A percentile compares a stretch with the other conserved stretches of the same genome.
phyloP scores from a whole-genome alignment of 1,284 basidiomycete genomes.

The Papiliotrema nemorosa region DNA sequence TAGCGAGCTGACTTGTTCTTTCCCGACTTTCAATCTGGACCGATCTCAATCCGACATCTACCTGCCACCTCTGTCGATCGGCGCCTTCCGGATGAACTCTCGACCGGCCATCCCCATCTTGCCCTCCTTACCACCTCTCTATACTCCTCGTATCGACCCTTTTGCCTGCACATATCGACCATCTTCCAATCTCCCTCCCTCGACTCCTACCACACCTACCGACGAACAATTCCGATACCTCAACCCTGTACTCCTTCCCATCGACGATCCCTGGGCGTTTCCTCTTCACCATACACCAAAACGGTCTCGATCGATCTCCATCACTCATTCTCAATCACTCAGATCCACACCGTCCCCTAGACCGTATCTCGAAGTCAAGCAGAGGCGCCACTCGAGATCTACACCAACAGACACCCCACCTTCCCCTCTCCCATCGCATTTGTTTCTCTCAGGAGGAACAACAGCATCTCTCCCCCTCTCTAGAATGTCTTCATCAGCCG shows the following conservation, averaged over 20 bases:
- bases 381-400: background rate
- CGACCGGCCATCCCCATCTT: slow-evolving; percentile 1
- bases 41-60: too few relatives aligned
- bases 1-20: too few relatives aligned
- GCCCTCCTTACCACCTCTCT: background rate
- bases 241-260: background rate
- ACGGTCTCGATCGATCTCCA: background rate
- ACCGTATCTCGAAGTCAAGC: background rate
- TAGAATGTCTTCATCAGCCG: slow-evolving; percentile 1
- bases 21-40: too few relatives aligned
- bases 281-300: background rate
- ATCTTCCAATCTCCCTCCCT: background rate
- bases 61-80: background rate
- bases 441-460: background rate
- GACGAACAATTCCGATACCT: background rate
- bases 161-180: background rate
- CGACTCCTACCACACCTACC: slow-evolving; percentile 1
- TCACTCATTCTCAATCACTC: background rate
- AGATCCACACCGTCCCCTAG: background rate
- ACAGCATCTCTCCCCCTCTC: background rate
- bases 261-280: slow-evolving; percentile 1
- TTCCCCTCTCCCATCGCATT: background rate
- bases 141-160: background rate
- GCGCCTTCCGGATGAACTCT: background rate
- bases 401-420: background rate